Evolutionary conservation across 352 stramenopile genomes (phyloP).

Genomic region (Aphanomyces invadans): DNA sequence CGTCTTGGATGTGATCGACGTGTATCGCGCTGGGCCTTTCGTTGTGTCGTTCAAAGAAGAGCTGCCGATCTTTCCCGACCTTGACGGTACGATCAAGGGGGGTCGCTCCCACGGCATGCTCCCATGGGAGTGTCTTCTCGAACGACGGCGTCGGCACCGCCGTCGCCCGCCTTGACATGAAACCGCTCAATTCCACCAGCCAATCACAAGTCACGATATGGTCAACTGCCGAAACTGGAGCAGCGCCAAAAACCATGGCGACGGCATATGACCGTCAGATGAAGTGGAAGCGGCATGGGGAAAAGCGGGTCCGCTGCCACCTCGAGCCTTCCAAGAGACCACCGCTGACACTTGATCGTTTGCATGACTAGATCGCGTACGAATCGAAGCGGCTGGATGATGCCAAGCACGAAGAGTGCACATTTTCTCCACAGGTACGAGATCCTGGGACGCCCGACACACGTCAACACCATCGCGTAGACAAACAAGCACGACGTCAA

Average conservation of each 20-base stretch:
- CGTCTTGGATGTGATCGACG: constrained; percentile 53
- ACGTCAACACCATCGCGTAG: neutral
- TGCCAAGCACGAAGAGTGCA: constrained; percentile 43
- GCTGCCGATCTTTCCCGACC: constrained; percentile 47
- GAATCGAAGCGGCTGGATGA: constrained; percentile 39
- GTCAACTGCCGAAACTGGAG: neutral
- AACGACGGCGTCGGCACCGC: constrained; percentile 31
- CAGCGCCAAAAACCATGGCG: neutral
- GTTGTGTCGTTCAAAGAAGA: constrained; percentile 46
- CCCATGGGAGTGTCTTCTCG: constrained; percentile 45
- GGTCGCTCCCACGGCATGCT: constrained; percentile 38
- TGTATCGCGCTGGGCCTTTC: constrained; percentile 44
- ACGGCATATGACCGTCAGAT: constrained; percentile 20
- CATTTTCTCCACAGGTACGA: constrained; percentile 49
- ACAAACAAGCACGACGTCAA: neutral
- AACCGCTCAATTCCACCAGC: neutral
- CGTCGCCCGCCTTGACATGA: neutral
- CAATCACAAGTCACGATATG: neutral
- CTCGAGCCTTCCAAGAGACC: too few species aligned
- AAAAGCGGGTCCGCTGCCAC: constrained; percentile 9
- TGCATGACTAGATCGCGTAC: constrained; percentile 30
- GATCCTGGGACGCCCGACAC: neutral
- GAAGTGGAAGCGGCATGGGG: constrained; percentile 24
- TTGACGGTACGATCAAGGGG: constrained; percentile 40
- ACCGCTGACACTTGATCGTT: too few species aligned